phyloP scores from a whole-genome alignment of 441 rosid species.

The Pelargonium cotyledonis region DNA sequence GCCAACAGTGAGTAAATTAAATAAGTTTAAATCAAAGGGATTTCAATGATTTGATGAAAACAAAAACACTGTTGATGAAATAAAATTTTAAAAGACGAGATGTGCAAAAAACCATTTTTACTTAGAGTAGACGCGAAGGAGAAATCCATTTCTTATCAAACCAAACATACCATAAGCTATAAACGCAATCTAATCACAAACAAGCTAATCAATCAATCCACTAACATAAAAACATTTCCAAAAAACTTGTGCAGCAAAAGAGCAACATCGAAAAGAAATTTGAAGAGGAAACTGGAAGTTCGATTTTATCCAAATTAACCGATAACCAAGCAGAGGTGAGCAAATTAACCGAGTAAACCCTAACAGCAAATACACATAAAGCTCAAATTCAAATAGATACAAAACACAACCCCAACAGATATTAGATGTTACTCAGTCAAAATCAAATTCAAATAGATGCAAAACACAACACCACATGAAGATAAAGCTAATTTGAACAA shows the following conservation, averaged over 20 bases:
- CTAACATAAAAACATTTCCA: not conserved
- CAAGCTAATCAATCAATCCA: not conserved
- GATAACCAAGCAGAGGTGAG: not conserved
- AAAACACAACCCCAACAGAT: too few species aligned
- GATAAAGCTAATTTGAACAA: not conserved
- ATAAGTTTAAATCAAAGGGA: not conserved
- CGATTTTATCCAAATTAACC: not conserved
- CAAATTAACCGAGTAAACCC: not conserved
- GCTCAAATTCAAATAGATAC: too few species aligned
- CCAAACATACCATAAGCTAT: not conserved
- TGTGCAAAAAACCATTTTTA: not conserved
- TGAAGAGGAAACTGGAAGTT: not conserved
- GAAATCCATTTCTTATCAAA: not conserved
- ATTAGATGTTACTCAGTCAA: too few species aligned
- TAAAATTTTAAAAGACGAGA: not conserved
- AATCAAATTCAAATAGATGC: too few species aligned
- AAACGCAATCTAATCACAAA: not conserved
- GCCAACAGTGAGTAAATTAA: not conserved
- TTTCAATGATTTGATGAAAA: not conserved
- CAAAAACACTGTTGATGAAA: not conserved
- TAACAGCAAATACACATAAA: not conserved
- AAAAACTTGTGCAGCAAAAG: not conserved
- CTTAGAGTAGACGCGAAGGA: too few species aligned
- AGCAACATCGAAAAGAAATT: not conserved
- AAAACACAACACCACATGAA: too few species aligned